Conservation (phyloP, 768 basidiomycete genomes). For the Boletus edulis region DNA sequence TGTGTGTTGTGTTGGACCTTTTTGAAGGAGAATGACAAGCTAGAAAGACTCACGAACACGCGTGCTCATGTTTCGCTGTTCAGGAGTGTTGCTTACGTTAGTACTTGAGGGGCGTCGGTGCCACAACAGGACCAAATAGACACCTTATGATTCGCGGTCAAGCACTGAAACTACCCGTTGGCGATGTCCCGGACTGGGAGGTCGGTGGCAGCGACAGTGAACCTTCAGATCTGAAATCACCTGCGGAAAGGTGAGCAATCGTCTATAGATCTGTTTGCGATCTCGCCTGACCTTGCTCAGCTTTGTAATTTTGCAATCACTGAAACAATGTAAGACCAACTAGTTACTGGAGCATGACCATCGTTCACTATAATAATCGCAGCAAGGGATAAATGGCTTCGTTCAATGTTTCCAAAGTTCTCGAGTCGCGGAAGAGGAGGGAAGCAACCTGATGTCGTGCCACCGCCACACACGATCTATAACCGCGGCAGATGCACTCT, state of each 20-base stretch:
- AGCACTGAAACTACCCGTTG: slow-evolving; percentile 49
- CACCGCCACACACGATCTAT: slow-evolving; percentile 66
- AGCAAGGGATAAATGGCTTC: slow-evolving; percentile 75
- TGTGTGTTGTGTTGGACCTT: slow-evolving; percentile 24
- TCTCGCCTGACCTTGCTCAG: slow-evolving; percentile 35
- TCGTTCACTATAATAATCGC: slow-evolving; percentile 15
- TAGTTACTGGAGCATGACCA: slow-evolving; percentile 9
- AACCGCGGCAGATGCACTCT: slow-evolving; percentile 67
- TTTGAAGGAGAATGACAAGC: slow-evolving; percentile 1
- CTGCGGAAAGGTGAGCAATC: slow-evolving; percentile 54
- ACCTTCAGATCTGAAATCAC: slow-evolving; percentile 38
- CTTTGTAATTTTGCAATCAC: slow-evolving; percentile 59
- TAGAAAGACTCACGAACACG: slow-evolving; percentile 56
- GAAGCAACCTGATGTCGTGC: slow-evolving; percentile 50
- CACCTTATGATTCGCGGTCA: slow-evolving; percentile 27
- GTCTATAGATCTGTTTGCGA: not conserved
- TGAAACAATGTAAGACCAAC: slow-evolving; percentile 59
- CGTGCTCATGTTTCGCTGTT: slow-evolving; percentile 36
- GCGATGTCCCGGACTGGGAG: slow-evolving; percentile 61
- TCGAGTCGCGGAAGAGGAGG: slow-evolving; percentile 61
- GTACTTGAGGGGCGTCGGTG: not conserved
- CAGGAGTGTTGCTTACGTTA: slow-evolving; percentile 6
- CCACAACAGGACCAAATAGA: slow-evolving; percentile 29
- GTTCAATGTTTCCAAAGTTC: slow-evolving; percentile 65
- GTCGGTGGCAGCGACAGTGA: slow-evolving; percentile 43